Conservation (phyloP, 176 grass and related monocot species). For the Olyra latifolia region DNA sequence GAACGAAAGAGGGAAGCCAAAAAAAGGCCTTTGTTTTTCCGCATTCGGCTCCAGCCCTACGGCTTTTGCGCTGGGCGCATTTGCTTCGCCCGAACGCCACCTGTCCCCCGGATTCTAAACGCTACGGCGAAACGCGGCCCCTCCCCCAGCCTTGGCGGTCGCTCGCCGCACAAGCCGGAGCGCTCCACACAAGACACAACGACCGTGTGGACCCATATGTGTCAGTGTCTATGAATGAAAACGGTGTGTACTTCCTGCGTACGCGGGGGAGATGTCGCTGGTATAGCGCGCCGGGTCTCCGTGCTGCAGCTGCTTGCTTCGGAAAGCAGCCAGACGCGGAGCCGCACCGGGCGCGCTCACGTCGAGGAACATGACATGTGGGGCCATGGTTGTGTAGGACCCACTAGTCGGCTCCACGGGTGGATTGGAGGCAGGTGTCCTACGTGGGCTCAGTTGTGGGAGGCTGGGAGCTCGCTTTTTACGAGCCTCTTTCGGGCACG, state of each 20-base stretch:
- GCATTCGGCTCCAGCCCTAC: not conserved
- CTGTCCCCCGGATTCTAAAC: not conserved
- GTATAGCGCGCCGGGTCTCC: not conserved
- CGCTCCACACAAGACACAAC: too few relatives aligned
- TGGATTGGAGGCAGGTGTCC: not conserved
- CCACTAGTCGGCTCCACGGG: not conserved
- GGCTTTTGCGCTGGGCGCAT: not conserved
- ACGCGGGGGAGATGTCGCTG: not conserved
- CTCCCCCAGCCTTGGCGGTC: too few relatives aligned
- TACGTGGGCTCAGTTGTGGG: not conserved
- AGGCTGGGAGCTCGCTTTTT: not conserved
- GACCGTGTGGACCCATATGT: not conserved
- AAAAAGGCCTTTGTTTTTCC: not conserved
- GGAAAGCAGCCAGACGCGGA: not conserved
- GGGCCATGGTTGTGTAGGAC: rapidly evolving
- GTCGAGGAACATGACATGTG: not conserved
- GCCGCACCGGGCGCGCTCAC: too few relatives aligned
- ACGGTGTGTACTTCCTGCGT: not conserved
- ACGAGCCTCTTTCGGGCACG: not conserved
- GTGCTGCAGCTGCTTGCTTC: not conserved
- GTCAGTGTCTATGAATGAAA: rapidly evolving
- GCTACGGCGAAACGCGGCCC: not conserved
- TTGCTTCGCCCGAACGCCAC: slow-evolving; percentile 16
- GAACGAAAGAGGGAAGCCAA: not conserved
- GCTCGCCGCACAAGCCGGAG: too few relatives aligned